phyloP scores from a whole-genome alignment of 352 stramenopile genomes.

The Globisporangium rhizosaccharum region DNA sequence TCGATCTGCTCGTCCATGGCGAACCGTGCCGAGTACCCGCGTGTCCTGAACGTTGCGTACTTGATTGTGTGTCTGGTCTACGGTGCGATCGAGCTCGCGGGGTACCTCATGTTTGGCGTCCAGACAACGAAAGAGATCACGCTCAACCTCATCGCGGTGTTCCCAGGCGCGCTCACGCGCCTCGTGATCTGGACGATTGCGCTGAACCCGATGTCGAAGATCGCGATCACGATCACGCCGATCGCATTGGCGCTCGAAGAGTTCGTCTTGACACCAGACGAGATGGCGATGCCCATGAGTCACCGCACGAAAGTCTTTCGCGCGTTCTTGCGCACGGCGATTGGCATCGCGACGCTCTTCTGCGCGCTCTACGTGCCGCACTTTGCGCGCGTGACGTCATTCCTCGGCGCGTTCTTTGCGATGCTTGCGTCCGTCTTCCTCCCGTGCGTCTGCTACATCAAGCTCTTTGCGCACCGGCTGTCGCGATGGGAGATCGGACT shows the following conservation, averaged over 20 bases:
- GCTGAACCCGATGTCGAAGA: slow-evolving; percentile 87
- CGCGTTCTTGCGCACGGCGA: slow-evolving; percentile 53
- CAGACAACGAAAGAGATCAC: slow-evolving; percentile 84
- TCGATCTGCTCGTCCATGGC: slow-evolving; percentile 85
- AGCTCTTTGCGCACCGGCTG: slow-evolving; percentile 61
- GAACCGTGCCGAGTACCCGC: slow-evolving; percentile 52
- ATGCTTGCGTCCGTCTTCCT: slow-evolving; percentile 83
- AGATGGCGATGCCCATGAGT: slow-evolving; percentile 27
- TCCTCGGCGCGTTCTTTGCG: slow-evolving; percentile 81
- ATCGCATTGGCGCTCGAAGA: slow-evolving; percentile 74
- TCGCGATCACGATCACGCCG: slow-evolving; percentile 79
- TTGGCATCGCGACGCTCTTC: slow-evolving; percentile 48
- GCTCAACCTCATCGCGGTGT: slow-evolving; percentile 71
- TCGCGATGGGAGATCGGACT: slow-evolving; percentile 42
- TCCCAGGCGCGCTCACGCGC: slow-evolving; percentile 49
- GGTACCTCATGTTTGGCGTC: slow-evolving; percentile 82
- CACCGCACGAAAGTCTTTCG: slow-evolving; percentile 41
- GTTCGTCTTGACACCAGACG: slow-evolving; percentile 43
- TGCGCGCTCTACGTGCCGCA: slow-evolving; percentile 74
- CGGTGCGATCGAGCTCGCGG: slow-evolving; percentile 60
- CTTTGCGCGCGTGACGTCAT: slow-evolving; percentile 81
- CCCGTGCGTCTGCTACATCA: slow-evolving; percentile 81
- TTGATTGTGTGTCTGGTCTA: slow-evolving; percentile 69
- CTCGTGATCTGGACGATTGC: slow-evolving; percentile 80
- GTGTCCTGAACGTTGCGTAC: slow-evolving; percentile 72